Evolutionary conservation across 129 eudicot genomes (phyloP), one percentile per base, ranked within the genome.

Genomic region (Artemisia argyi): DNA sequence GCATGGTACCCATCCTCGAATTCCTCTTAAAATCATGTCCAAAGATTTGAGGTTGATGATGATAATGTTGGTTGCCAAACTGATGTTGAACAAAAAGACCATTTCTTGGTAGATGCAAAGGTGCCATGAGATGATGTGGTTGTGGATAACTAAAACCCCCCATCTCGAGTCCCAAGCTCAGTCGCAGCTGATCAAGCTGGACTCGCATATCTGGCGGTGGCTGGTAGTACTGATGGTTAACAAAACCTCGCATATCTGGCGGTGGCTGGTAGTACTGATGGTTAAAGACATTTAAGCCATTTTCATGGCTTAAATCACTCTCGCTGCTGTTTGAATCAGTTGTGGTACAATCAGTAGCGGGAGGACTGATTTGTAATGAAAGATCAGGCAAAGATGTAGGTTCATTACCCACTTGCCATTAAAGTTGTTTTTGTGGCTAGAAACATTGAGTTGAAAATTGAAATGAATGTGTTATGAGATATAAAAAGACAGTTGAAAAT

Each of bases 341-440:
- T 1, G 85, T 77, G 55, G 73, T 75, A 4, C 91, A 85, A 83
- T 5, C 6, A 11, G 79, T 80, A 24, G 71, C 60, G 42, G 96
- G 93, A 24, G 89, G 88, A 46, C 98, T 85, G 78, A 92, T 92
- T 61, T 92, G 91, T 50, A 92, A 67, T 12, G 91, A 92, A 15
- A 92, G 96, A 82, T 92, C 98, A 51, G 92, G 90, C 35, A 72
- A 60, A 55, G 73, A 24, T 52, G 95, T 70, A 35, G 84, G 62
- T 76, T 51, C 17, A 28, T 60, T 54, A 66, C 16, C 58, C n/a
- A 44, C 39, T 74, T 69, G 52, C 69, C 79, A 71, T 73, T 62
- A 68, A 30, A 63, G 32, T 26, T 26, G 68, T 62, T 69, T 50
- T 74, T 61, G 83, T 67, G 51, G 39, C 52, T 3, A 67, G 30